Conservation (phyloP, 441 rosid genomes). For the Adansonia grandidieri region DNA sequence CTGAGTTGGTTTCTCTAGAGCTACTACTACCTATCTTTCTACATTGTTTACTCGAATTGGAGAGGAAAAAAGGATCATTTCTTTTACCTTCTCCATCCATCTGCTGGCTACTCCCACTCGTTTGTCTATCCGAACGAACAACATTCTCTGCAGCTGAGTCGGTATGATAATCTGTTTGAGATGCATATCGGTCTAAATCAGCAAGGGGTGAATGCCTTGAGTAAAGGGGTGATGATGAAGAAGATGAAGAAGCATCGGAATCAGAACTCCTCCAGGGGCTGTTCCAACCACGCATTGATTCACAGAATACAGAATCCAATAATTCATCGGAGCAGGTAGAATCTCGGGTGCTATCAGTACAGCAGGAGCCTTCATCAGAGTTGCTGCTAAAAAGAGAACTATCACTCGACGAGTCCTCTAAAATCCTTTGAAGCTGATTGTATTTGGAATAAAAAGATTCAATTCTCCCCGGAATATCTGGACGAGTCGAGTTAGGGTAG, state of each 20-base stretch:
- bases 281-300: conserved; percentile 53
- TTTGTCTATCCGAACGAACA: conserved; percentile 19
- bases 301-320: conserved; percentile 70
- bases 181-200: conserved; percentile 32
- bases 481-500: conserved; percentile 32
- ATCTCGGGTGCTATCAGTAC: conserved; percentile 81
- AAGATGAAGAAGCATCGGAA: conserved; percentile 61
- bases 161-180: conserved; percentile 9
- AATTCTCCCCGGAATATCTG: conserved; percentile 44
- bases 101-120: conserved; percentile 23
- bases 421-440: conserved; percentile 60
- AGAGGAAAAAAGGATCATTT: conserved; percentile 44
- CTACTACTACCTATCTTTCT: conserved; percentile 49
- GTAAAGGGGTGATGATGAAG: conserved; percentile 64
- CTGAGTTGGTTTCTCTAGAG: conserved; percentile 46
- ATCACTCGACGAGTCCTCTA: conserved; percentile 90
- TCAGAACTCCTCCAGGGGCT: conserved; percentile 56
- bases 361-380: conserved; percentile 90
- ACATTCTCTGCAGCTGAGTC: conserved; percentile 11
- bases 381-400: conserved; percentile 77
- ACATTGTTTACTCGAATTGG: conserved; percentile 47
- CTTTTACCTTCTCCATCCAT: conserved; percentile 38
- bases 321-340: conserved; percentile 70
- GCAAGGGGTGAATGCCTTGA: conserved; percentile 47
- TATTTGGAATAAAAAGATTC: conserved; percentile 73